Percentiles rank a stretch among this genome's conserved stretches.
Evolutionary conservation across 768 basidiomycete genomes (phyloP).

Genomic region (Dacryopinax primogenitus): DNA sequence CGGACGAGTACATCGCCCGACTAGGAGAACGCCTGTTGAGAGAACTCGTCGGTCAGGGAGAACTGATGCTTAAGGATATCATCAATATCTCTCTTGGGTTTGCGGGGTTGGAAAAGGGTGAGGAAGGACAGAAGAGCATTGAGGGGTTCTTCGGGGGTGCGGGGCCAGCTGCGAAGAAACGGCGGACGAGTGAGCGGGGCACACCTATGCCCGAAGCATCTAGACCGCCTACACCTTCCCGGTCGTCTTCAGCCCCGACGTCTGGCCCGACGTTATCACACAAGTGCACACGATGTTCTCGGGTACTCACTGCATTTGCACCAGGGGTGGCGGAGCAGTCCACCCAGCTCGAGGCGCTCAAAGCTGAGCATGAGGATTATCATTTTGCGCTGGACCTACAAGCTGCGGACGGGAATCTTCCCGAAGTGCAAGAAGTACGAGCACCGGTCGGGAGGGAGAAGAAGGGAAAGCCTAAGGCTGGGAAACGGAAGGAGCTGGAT

Average conservation of each 20-base stretch:
- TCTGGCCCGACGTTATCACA: constrained; percentile 27
- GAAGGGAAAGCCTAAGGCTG: constrained; percentile 24
- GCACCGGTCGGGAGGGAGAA: constrained; percentile 19
- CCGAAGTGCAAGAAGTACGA: constrained; percentile 10
- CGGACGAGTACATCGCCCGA: constrained; percentile 60
- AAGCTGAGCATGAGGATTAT: constrained; percentile 70
- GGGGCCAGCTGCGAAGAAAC: constrained; percentile 11
- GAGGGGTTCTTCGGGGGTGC: constrained; percentile 63
- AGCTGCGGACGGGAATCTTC: constrained; percentile 27
- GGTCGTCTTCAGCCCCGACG: constrained; percentile 25
- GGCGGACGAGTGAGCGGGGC: constrained; percentile 12
- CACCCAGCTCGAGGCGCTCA: constrained; percentile 19
- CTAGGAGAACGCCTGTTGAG: constrained; percentile 76
- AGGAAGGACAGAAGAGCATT: constrained; percentile 72
- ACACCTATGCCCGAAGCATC: not conserved
- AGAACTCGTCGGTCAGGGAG: constrained; percentile 54
- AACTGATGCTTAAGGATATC: constrained; percentile 36
- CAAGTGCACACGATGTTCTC: constrained; percentile 8
- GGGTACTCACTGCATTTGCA: constrained; percentile 7
- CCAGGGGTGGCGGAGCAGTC: constrained; percentile 7
- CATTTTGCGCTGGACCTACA: constrained; percentile 76
- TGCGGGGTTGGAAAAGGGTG: constrained; percentile 59
- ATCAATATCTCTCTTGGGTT: constrained; percentile 63
- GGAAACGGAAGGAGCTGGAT: constrained; percentile 20
- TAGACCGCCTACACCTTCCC: too few relatives aligned